These are phyloP conservation scores for Stenocarpella maydis DNA, from an alignment of 2,329 filamentous ascomycete genomes.

Conservation along the genomic window DNA sequence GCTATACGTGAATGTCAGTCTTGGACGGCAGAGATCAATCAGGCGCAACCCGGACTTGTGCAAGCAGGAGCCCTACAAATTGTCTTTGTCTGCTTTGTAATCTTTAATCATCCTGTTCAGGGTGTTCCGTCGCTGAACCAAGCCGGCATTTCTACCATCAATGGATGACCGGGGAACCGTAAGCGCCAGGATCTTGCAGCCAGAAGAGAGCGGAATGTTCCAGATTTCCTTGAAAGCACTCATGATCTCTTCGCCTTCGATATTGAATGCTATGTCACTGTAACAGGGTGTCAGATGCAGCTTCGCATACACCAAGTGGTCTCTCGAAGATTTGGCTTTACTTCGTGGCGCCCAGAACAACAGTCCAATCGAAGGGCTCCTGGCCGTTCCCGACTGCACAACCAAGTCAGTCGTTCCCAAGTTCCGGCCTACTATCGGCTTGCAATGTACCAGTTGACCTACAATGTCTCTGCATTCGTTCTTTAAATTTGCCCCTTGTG, in stretches of 20 bases:
- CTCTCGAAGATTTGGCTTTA: constrained; percentile 28
- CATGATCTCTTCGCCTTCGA: constrained; percentile 54
- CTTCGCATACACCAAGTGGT: background rate
- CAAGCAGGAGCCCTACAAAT: constrained; percentile 57
- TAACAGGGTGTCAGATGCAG: background rate
- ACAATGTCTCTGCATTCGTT: constrained; percentile 42
- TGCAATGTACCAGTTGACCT: background rate
- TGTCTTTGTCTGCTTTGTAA: constrained; percentile 54
- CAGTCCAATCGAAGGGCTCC: constrained; percentile 63
- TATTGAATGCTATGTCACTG: constrained; percentile 58
- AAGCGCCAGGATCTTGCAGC: constrained; percentile 67
- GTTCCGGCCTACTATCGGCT: background rate
- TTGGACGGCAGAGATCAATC: background rate
- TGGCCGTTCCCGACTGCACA: constrained; percentile 27
- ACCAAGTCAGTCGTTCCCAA: background rate
- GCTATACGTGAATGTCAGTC: constrained; percentile 46
- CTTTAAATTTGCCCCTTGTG: constrained; percentile 37
- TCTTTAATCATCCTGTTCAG: constrained; percentile 63
- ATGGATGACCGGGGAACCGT: constrained; percentile 65
- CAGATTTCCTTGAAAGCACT: constrained; percentile 58
- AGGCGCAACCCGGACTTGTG: background rate
- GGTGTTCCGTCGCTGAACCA: constrained; percentile 34
- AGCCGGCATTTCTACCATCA: constrained; percentile 28
- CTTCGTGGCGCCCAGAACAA: constrained; percentile 72
- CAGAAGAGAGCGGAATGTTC: constrained; percentile 56